These are phyloP conservation scores for Globisporangium cylindrosporum DNA, from an alignment of 352 stramenopile genomes.

Conservation along the genomic window DNA sequence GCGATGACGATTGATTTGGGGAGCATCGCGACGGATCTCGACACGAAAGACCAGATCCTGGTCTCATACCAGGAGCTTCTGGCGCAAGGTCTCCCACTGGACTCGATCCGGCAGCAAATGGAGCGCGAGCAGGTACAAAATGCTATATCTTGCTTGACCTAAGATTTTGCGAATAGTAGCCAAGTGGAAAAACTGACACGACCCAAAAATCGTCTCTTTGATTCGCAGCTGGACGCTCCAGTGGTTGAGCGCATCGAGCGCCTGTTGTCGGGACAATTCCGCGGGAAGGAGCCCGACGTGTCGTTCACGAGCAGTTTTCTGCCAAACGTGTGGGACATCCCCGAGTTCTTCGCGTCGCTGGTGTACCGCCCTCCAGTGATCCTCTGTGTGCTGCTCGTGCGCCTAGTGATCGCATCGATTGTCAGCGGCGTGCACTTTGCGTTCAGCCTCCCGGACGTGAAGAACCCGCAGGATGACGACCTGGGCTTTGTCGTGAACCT, in stretches of 20 bases:
- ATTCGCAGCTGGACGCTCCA: constrained; percentile 2
- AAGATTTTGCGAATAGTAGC: not conserved
- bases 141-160: not conserved
- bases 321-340: constrained; percentile 51
- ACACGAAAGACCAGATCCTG: constrained; percentile 45
- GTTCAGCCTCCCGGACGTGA: constrained; percentile 56
- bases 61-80: constrained; percentile 64
- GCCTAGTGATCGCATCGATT: constrained; percentile 44
- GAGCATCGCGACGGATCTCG: constrained; percentile 42
- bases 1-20: constrained; percentile 48
- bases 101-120: constrained; percentile 67
- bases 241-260: constrained; percentile 47
- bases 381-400: constrained; percentile 54
- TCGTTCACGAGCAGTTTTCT: constrained; percentile 34
- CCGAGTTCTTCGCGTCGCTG: constrained; percentile 46
- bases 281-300: constrained; percentile 21
- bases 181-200: not conserved
- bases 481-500: constrained; percentile 67
- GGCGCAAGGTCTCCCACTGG: constrained; percentile 51
- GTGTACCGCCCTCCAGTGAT: constrained; percentile 61
- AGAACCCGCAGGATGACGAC: constrained; percentile 61
- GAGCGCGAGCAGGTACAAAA: constrained; percentile 58
- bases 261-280: constrained; percentile 39
- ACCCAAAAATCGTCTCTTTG: not conserved
- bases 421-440: constrained; percentile 33